These are phyloP conservation scores for Thalia dealbata DNA, from an alignment of 176 grass and related monocot genomes.

Conservation along the genomic window DNA sequence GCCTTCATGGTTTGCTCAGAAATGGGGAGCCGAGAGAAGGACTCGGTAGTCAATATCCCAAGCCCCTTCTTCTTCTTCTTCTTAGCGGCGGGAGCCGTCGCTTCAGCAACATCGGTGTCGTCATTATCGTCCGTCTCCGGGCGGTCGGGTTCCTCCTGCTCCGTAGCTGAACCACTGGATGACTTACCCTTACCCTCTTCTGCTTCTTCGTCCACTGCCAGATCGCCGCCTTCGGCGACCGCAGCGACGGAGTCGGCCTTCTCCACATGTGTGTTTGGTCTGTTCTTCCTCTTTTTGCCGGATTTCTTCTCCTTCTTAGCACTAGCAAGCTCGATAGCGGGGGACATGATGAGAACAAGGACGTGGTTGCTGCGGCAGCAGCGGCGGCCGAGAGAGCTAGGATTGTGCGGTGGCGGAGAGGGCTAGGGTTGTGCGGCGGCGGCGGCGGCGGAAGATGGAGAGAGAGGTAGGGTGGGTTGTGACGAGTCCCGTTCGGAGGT, in stretches of 20 bases:
- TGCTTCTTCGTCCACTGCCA: constrained; percentile 3
- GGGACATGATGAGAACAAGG: no score
- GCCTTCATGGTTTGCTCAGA: constrained; percentile 49
- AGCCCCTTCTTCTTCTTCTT: constrained; percentile 15
- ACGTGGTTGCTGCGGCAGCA: no score
- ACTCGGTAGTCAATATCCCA: constrained; percentile 36
- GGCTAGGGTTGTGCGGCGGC: no score
- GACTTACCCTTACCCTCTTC: neutral
- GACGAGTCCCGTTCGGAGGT: no score
- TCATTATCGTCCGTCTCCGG: neutral
- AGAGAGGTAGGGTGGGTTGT: no score
- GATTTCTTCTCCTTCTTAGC: constrained; percentile 11
- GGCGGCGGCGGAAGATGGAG: no score
- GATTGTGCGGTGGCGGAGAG: no score
- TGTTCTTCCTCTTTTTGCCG: constrained; percentile 25
- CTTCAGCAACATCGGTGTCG: neutral
- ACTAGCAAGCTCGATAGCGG: neutral
- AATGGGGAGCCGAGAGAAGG: constrained; percentile 55
- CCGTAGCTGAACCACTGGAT: neutral
- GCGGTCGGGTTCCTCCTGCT: neutral
- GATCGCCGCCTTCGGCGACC: neutral
- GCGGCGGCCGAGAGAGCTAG: no score
- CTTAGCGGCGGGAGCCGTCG: neutral
- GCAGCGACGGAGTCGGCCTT: neutral
- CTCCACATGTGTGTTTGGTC: neutral